Base-by-base conservation (phyloP, 768 basidiomycete genomes). In the Mycena haematopus region DNA sequence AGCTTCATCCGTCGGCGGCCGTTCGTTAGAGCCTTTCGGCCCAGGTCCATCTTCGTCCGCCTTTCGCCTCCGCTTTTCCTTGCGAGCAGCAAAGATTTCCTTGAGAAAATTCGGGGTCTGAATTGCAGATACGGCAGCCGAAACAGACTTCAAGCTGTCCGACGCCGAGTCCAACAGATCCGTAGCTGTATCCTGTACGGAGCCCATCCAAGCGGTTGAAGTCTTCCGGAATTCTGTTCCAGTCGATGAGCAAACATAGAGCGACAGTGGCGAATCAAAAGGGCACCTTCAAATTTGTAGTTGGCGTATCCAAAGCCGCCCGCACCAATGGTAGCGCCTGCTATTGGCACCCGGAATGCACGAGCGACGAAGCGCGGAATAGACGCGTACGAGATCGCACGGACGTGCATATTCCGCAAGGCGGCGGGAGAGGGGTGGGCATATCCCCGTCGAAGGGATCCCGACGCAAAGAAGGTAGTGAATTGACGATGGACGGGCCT, bases 251-350 rank as follows among this genome's bases (percentile, higher is more conserved):
- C 38, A 53, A 55, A 22, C 35, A 19, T 21, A 15, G 15, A 19
- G 46, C 25, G 2, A 53, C 33, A 5, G 56, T 22, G 36, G 22
- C 15, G 25, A n/a, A 25, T 24, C 9, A 53, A 35, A 45, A 9
- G 75, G 84, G 67, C 63, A 94, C 96, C 93, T 80, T 99, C 96
- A 70, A 96, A 89, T 78, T 95, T 95, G 80, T 96, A 96, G 74
- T 96, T 95, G 22, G 95, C 96, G 76, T 97, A 99, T 6, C 93
- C 93, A 59, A 96, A 78, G 0, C 93, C 90, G 11, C 96, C 96
- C 0, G 91, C 95, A 5, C 96, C 96, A 25, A 96, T 85, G 1
- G 93, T 93, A 36, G 89, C 91, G 7, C 91, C 94, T 17, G 93
- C 95, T 62, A 94, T 83, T 27, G 95, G 95, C 1, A 97, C 87